These are phyloP conservation scores for Theileria equi DNA, from an alignment of 169 alveolate species.

Conservation along the genomic window DNA sequence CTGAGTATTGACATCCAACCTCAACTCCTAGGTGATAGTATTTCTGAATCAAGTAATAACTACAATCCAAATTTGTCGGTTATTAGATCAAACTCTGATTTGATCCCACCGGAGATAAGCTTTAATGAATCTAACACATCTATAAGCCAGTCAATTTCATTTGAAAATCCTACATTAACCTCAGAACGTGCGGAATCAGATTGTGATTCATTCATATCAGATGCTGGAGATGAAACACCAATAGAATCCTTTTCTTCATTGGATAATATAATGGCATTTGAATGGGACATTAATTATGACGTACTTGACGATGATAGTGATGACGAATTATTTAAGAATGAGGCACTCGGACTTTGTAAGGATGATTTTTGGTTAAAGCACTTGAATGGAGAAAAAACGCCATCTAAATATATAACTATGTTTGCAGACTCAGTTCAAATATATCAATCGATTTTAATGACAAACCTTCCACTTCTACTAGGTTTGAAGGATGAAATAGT, in stretches of 20 bases:
- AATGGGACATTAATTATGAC: constrained; percentile 50
- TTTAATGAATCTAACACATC: background rate
- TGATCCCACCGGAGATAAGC: background rate
- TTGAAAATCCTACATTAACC: background rate
- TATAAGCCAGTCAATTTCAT: background rate
- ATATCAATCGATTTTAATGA: constrained; percentile 44
- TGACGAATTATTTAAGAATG: constrained; percentile 1
- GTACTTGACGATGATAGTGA: background rate
- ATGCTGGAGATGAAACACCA: background rate
- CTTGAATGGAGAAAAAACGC: constrained; percentile 8
- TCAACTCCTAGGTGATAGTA: background rate
- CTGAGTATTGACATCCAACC: background rate
- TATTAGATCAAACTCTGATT: no score
- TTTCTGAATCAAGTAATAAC: background rate
- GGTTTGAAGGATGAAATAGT: constrained; percentile 61
- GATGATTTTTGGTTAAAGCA: constrained; percentile 39
- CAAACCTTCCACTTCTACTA: constrained; percentile 29
- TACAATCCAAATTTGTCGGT: background rate
- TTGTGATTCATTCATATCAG: background rate
- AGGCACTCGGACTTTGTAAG: constrained; percentile 22
- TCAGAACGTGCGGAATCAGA: no score
- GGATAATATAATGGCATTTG: constrained; percentile 3
- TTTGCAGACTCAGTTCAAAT: constrained; percentile 59
- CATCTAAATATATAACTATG: constrained; percentile 21
- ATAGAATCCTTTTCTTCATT: background rate